Conservation (phyloP, 1,284 basidiomycete genomes). For the Melanopsichium pennsylvanicum region DNA sequence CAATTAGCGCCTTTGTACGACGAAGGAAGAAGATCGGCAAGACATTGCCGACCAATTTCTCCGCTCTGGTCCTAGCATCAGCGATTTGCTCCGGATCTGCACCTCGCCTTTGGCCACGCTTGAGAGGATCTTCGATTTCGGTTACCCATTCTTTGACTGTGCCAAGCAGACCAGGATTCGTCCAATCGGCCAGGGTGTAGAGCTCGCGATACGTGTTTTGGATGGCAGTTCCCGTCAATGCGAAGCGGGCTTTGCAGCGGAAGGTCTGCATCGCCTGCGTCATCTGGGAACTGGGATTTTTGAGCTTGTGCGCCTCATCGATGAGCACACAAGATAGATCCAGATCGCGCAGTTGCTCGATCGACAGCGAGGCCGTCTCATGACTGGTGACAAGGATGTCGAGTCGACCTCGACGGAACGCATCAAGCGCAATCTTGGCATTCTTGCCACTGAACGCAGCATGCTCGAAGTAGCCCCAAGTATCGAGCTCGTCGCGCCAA, state of each 20-base stretch:
- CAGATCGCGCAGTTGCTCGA: slow-evolving; percentile 77
- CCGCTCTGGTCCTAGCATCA: slow-evolving; percentile 66
- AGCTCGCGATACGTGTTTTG: slow-evolving; percentile 85
- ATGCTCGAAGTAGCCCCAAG: slow-evolving; percentile 68
- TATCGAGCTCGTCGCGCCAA: slow-evolving; percentile 81
- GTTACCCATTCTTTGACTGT: slow-evolving; percentile 33
- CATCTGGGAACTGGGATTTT: slow-evolving; percentile 74
- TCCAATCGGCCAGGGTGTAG: slow-evolving; percentile 71
- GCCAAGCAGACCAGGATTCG: slow-evolving; percentile 38
- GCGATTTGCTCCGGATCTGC: slow-evolving; percentile 74
- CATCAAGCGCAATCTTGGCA: slow-evolving; percentile 22
- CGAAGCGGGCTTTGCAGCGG: slow-evolving; percentile 74
- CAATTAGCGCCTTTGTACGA: slow-evolving; percentile 82
- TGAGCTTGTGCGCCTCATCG: slow-evolving; percentile 83
- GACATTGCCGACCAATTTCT: slow-evolving; percentile 72
- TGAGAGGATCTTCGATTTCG: slow-evolving; percentile 68
- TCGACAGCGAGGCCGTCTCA: slow-evolving; percentile 68
- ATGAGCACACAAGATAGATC: slow-evolving; percentile 69
- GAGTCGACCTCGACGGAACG: slow-evolving; percentile 77
- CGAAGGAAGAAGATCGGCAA: slow-evolving; percentile 79
- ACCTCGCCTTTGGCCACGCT: slow-evolving; percentile 72
- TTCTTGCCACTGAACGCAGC: slow-evolving; percentile 27
- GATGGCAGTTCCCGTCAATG: slow-evolving; percentile 81
- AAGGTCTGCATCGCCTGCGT: slow-evolving; percentile 75
- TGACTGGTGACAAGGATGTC: slow-evolving; percentile 67